These are phyloP conservation scores for Leishmania amazonensis DNA, from an alignment of 208 protist species.

Conservation along the genomic window DNA sequence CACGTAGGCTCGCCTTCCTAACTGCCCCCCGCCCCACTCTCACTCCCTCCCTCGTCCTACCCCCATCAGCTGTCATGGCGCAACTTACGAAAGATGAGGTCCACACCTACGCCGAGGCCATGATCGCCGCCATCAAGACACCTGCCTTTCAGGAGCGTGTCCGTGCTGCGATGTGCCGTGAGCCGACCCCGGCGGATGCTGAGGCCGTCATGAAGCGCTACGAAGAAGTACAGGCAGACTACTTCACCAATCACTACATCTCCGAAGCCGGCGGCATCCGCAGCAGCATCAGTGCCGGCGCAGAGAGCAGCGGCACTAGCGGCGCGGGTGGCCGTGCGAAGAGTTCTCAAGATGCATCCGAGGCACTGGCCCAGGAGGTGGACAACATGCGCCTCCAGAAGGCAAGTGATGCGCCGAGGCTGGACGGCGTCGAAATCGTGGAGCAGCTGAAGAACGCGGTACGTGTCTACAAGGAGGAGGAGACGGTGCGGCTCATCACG, in stretches of 20 bases:
- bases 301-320: not conserved
- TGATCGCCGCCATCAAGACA: conserved; percentile 56
- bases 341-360: not conserved
- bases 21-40: not conserved
- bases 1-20: not conserved
- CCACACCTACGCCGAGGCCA: conserved; percentile 41
- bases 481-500: conserved; percentile 61
- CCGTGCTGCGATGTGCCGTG: conserved; percentile 22
- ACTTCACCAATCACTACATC: conserved; percentile 35
- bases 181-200: conserved; percentile 38
- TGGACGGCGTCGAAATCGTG: conserved; percentile 45
- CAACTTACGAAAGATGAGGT: conserved; percentile 45
- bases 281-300: not conserved
- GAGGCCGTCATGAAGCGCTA: conserved; percentile 64
- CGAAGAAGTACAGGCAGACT: conserved; percentile 66
- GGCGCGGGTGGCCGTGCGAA: not conserved
- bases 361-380: not conserved
- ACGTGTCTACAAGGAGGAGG: conserved; percentile 54
- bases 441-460: conserved; percentile 54
- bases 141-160: conserved; percentile 39
- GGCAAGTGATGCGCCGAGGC: not conserved
- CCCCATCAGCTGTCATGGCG: not conserved
- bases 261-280: not conserved
- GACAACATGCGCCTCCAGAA: not conserved
- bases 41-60: not conserved